A percentile compares a stretch with the other conserved stretches of the same genome.
phyloP scores from a whole-genome alignment of 768 basidiomycete species.

The Lactifluus volemus region DNA sequence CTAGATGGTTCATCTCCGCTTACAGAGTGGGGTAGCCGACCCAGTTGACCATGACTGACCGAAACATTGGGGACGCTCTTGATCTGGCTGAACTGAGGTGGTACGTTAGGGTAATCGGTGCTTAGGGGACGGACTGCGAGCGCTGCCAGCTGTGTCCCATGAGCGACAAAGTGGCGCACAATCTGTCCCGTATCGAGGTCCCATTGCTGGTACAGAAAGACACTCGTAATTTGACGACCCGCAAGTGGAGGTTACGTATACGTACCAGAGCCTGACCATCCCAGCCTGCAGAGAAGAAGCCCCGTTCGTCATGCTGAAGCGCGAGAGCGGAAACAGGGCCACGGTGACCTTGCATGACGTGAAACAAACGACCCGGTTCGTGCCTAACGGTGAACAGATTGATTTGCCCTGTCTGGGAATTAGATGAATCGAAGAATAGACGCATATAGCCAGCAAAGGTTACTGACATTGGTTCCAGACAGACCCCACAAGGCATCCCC shows the following conservation, averaged over 20 bases:
- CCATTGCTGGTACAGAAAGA: conserved; percentile 70
- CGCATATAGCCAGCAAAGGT: conserved; percentile 24
- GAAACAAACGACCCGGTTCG: conserved; percentile 71
- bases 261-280: conserved; percentile 82
- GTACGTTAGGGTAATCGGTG: conserved; percentile 25
- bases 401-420: conserved; percentile 70
- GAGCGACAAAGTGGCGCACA: conserved; percentile 68
- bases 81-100: conserved; percentile 18
- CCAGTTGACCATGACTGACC: background rate
- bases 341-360: conserved; percentile 67
- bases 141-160: conserved; percentile 77
- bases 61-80: conserved; percentile 3
- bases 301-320: conserved; percentile 73
- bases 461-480: conserved; percentile 70
- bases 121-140: conserved; percentile 65
- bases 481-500: conserved; percentile 90
- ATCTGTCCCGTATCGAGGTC: conserved; percentile 87
- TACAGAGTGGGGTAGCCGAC: background rate
- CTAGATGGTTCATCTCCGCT: background rate
- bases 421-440: conserved; percentile 7
- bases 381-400: conserved; percentile 91
- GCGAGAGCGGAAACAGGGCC: conserved; percentile 81
- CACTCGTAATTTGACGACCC: background rate
- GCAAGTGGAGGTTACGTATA: conserved; percentile 28
- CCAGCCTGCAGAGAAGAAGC: conserved; percentile 89